These are phyloP conservation scores for Apophysomyces trapeziformis DNA, from an alignment of 371 early-diverging fungal genomes.

Conservation along the genomic window DNA sequence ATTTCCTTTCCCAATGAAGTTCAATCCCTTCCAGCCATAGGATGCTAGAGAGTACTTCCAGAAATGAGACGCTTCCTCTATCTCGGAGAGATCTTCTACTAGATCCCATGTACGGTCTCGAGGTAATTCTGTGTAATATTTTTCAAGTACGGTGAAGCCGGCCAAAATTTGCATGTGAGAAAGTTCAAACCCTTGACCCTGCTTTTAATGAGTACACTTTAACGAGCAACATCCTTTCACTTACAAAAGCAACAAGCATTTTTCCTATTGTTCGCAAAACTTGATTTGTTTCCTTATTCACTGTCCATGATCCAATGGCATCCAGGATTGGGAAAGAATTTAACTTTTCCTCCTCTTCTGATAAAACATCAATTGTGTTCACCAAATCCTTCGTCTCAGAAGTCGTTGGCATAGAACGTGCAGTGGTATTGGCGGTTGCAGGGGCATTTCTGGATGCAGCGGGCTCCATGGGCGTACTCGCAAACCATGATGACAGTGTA, in stretches of 20 bases:
- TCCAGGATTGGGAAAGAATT: conserved; percentile 40
- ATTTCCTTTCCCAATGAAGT: conserved; percentile 78
- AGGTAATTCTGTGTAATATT: conserved; percentile 58
- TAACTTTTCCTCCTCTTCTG: conserved; percentile 35
- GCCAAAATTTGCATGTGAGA: conserved; percentile 76
- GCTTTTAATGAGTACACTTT: not conserved
- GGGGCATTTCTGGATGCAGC: not conserved
- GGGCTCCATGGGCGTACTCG: not conserved
- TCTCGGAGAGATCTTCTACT: conserved; percentile 51
- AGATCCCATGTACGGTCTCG: conserved; percentile 48
- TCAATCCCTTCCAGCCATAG: conserved; percentile 85
- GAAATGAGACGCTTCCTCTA: conserved; percentile 62
- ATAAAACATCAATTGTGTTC: conserved; percentile 12
- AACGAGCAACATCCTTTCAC: conserved; percentile 10
- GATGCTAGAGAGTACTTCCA: conserved; percentile 70
- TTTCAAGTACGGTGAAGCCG: conserved; percentile 69
- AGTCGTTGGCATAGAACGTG: not conserved
- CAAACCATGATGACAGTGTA: conserved; percentile 16
- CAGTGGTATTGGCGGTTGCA: too few relatives aligned
- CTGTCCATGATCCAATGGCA: conserved; percentile 52
- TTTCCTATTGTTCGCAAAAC: conserved; percentile 70
- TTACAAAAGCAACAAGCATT: conserved; percentile 70
- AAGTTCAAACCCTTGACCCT: conserved; percentile 83
- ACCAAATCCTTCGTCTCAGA: not conserved
- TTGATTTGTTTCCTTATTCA: conserved; percentile 64